Base-by-base conservation (phyloP, 2,329 filamentous ascomycete genomes). In the Fonsecaea nubica region DNA sequence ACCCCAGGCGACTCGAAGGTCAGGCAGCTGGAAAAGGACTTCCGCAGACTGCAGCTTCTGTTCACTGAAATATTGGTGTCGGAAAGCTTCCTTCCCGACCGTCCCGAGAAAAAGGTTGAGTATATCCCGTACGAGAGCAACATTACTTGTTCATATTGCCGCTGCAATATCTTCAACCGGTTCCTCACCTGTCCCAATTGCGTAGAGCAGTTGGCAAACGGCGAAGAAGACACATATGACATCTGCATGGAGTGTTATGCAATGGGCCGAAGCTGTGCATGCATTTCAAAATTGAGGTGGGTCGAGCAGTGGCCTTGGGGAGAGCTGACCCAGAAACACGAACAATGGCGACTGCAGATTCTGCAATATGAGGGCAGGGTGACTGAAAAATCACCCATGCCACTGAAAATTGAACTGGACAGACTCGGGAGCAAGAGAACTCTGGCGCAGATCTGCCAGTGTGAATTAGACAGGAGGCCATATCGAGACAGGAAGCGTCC, bases 211-310 rank as follows among this genome's bases (percentile, higher is more conserved):
- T 83, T 92, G 21, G 82, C 86, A 10, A 85, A 86, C 66, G 91
- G 88, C 36, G 90, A 92, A 63, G 92, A 89, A 36, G 88, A 98
- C 75, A 92, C 92, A 0, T 99, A 98, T 76, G 95, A 99, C 76
- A 85, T 99, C 25, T 99, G 95, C 75, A 93, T 99, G 91, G 95
- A 99, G 72, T 99, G 95, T 76, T 99, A 96, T 75, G 91, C 89
- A n/a, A 96, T 98, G 91, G 95, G 95, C 25, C 88, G 95, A 59
- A 97, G 93, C 54, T 99, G 95, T 76, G 87, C 87, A 2, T 99
- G 95, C 75, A 86, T 96, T 58, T 96, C 93, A 3, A 89, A 88
- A 10, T 85, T 97, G 10, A 88, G 87, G 67, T 99, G 94, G 93
- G 92, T 92, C 58, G 93, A 99, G 76, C 95, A 98, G 76, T 97